Percentiles rank a stretch among this genome's conserved stretches.
Evolutionary conservation across 257 asterid genomes (phyloP).

Genomic region (Fraxinus americana): DNA sequence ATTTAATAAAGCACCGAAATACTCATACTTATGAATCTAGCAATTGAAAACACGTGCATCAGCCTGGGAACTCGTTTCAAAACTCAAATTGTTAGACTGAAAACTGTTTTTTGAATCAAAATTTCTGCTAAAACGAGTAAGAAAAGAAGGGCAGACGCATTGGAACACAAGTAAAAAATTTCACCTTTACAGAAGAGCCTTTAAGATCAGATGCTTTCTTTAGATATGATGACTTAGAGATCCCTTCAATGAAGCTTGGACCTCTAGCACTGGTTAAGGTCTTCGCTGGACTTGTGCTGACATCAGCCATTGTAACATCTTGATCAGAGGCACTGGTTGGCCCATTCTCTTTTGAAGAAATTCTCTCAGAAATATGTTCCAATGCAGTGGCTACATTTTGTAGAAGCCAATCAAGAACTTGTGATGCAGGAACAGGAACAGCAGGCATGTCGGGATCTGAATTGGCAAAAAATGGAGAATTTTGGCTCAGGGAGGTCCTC

Average conservation of each 20-base stretch:
- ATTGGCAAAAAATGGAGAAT: constrained; percentile 87
- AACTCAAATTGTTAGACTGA: constrained; percentile 4
- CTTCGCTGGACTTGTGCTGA: constrained; percentile 48
- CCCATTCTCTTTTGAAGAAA: constrained; percentile 79
- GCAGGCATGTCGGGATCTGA: constrained; percentile 98
- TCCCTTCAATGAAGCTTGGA: constrained; percentile 86
- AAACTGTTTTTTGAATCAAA: background rate
- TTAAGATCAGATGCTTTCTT: constrained; percentile 90
- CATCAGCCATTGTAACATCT: constrained; percentile 87
- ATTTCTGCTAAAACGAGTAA: background rate
- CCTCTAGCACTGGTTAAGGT: constrained; percentile 51
- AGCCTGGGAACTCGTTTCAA: background rate
- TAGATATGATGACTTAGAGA: constrained; percentile 86
- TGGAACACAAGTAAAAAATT: background rate
- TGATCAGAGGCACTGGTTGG: constrained; percentile 67
- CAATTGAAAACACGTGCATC: background rate
- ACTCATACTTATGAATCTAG: background rate
- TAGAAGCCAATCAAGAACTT: constrained; percentile 90
- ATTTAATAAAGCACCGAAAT: background rate
- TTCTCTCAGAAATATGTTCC: constrained; percentile 77
- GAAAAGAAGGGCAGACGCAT: background rate
- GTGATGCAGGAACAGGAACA: constrained; percentile 86
- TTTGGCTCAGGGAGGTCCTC: constrained; percentile 74
- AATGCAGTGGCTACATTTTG: constrained; percentile 73
- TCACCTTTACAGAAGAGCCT: constrained; percentile 85